Conservation (phyloP, 805 yeast genomes). For the Teunomyces panamensis region DNA sequence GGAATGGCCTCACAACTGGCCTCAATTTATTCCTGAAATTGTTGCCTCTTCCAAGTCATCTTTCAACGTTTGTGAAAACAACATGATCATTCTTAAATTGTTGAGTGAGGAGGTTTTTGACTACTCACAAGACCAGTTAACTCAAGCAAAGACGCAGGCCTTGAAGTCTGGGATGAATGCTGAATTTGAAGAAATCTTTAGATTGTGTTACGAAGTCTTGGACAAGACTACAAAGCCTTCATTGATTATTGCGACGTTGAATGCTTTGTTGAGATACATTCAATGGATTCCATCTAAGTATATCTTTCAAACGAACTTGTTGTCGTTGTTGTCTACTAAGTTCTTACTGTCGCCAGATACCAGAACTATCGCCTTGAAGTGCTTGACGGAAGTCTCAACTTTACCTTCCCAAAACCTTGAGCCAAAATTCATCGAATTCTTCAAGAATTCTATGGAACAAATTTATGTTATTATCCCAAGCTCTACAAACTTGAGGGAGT, state of each 20-base stretch:
- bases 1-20: constrained; percentile 99
- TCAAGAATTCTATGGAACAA: constrained; percentile 69
- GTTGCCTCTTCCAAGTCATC: constrained; percentile 81
- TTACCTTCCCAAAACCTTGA: constrained; percentile 54
- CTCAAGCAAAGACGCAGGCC: constrained; percentile 87
- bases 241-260: constrained; percentile 78
- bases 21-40: constrained; percentile 90
- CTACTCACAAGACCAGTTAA: constrained; percentile 92
- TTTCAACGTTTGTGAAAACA: constrained; percentile 94
- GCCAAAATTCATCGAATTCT: constrained; percentile 62
- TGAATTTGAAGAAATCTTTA: constrained; percentile 91
- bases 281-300: constrained; percentile 94
- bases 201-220: constrained; percentile 87
- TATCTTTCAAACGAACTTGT: constrained; percentile 82
- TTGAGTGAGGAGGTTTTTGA: constrained; percentile 96
- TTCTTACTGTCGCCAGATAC: constrained; percentile 77
- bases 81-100: constrained; percentile 86
- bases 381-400: constrained; percentile 86
- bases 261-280: constrained; percentile 76
- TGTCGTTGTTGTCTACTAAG: constrained; percentile 68
- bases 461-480: constrained; percentile 70
- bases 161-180: constrained; percentile 81
- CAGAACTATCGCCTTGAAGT: constrained; percentile 81
- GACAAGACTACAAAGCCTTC: constrained; percentile 87
- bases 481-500: constrained; percentile 63